These are phyloP conservation scores for Botryobasidium botryosum DNA, from an alignment of 768 basidiomycete genomes.

Conservation along the genomic window DNA sequence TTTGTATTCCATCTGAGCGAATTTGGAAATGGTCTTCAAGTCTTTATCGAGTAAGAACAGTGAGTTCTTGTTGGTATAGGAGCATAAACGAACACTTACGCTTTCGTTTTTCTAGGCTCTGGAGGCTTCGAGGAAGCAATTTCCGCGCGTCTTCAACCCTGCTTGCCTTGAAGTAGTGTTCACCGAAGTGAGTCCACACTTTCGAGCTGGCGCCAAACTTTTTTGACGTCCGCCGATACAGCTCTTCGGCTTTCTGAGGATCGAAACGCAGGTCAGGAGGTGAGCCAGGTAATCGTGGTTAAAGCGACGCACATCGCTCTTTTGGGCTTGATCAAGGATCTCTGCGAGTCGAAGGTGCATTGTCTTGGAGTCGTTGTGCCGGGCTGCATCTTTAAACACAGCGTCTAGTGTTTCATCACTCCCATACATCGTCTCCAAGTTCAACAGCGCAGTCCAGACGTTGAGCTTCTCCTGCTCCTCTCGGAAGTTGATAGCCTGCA, in stretches of 20 bases:
- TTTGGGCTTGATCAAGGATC: constrained; percentile 72
- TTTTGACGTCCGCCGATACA: constrained; percentile 74
- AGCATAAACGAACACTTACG: constrained; percentile 37
- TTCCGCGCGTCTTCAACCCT: constrained; percentile 67
- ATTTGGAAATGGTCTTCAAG: constrained; percentile 86
- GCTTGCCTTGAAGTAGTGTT: constrained; percentile 60
- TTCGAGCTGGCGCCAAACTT: constrained; percentile 91
- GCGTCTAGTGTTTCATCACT: constrained; percentile 60
- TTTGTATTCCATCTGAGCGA: constrained; percentile 91
- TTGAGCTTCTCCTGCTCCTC: constrained; percentile 95
- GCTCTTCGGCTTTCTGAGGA: constrained; percentile 76
- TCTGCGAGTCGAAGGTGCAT: constrained; percentile 69
- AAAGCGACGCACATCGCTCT: constrained; percentile 40
- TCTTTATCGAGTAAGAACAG: constrained; percentile 32
- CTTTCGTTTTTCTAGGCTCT: constrained; percentile 84
- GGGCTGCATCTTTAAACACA: constrained; percentile 80
- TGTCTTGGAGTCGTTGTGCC: constrained; percentile 85
- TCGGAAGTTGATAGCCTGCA: constrained; percentile 79
- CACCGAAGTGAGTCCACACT: constrained; percentile 80
- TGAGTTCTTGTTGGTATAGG: neutral
- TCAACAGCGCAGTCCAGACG: constrained; percentile 92
- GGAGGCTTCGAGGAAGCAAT: constrained; percentile 71
- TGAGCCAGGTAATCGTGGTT: neutral
- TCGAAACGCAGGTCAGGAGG: neutral
- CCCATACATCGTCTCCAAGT: constrained; percentile 87